Percentiles rank a stretch among this genome's conserved stretches.
These are phyloP conservation scores for Leucocoprinus sp. DNA, from an alignment of 768 basidiomycete species.

Conservation along the genomic window DNA sequence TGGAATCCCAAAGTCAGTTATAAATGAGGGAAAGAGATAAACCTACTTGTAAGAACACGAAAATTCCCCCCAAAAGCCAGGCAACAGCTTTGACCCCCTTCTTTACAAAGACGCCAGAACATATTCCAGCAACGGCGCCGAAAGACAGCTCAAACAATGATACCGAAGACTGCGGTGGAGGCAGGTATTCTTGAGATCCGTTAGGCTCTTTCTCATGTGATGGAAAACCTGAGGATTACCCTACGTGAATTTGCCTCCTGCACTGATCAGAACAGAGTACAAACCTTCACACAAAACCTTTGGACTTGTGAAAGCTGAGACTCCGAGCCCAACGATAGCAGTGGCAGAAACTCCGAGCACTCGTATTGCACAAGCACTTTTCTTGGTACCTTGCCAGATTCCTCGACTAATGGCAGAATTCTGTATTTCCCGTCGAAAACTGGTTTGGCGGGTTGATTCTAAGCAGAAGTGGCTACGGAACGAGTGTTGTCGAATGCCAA, in stretches of 20 bases:
- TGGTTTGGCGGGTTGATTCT: background rate
- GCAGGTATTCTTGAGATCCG: conserved; percentile 22
- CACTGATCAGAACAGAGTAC: conserved; percentile 9
- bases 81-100: conserved; percentile 85
- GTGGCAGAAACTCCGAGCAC: conserved; percentile 26
- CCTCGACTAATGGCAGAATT: background rate
- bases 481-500: background rate
- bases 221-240: background rate
- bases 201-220: background rate
- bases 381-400: background rate
- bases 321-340: conserved; percentile 36
- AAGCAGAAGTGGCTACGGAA: background rate
- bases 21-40: background rate
- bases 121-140: conserved; percentile 83
- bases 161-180: conserved; percentile 66
- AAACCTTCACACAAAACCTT: conserved; percentile 48
- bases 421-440: background rate
- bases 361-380: background rate
- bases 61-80: conserved; percentile 83
- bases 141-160: conserved; percentile 78
- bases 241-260: background rate
- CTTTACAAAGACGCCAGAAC: conserved; percentile 89
- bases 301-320: conserved; percentile 27
- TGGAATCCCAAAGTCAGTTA: conserved; percentile 21
- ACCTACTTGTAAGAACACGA: conserved; percentile 83